Base-by-base conservation (phyloP, 2,329 filamentous ascomycete genomes). In the Atkinsonella texensis region DNA sequence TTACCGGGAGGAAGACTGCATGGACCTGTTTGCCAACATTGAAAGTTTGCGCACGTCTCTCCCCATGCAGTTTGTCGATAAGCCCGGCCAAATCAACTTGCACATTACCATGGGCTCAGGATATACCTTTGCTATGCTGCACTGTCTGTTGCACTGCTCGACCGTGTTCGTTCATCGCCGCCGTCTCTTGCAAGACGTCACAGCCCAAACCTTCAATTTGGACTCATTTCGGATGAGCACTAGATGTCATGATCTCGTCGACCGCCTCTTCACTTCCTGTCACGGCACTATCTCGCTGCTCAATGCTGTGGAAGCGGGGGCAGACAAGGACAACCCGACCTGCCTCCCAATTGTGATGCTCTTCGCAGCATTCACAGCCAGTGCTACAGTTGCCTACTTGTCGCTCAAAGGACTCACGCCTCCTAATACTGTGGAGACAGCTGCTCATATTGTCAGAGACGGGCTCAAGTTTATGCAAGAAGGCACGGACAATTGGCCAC, bases 71-170 rank as follows among this genome's bases (percentile, higher is more conserved):
- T 80, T 79, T 52, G 70, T 77, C 55, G 79, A 82, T 59, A 81
- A 81, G 65, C 74, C 76, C 0, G 76, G 75, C 40, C 78, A 82
- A 64, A 78, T 81, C 60, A 77, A 74, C 59, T 68, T 81, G 5
- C 79, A 82, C 63, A 80, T 82, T 60, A 81, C 79, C 18, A 81
- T 81, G 79, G 79, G 79, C 38, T 80, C 77, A 44, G 79, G 79
- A 51, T 79, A 77, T 58, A 81, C 77, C 0, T 82, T 79, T 60
- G 77, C 79, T 55, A 79, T 82, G 75, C 71, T 82, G 48, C 79
- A 82, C 63, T 80, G 75, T 52, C 72, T 82, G 20, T 69, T 82
- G 18, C 77, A 81, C 61, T 81, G 77, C 58, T 75, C 77, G 10
- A 78, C 75, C 31, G 76, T 81, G 55, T 81, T 82, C 62, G 75